Evolutionary conservation across 257 asterid genomes (phyloP), one percentile per base, ranked within the genome.

Genomic region (Vinca minor): DNA sequence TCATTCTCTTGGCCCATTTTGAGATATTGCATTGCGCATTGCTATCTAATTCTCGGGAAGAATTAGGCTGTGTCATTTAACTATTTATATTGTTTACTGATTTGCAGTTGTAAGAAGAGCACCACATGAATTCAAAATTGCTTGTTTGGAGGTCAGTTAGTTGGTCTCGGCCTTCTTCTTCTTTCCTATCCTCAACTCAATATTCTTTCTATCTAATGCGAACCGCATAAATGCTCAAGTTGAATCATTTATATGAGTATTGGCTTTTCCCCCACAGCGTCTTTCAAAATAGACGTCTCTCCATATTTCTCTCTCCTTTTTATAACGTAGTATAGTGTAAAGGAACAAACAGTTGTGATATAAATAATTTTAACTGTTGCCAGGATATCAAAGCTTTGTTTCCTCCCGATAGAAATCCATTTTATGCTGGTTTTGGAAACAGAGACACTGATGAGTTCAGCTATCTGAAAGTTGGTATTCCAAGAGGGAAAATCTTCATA

Each of bases 341-440:
- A 38, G 56, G 26, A 28, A 21, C 14, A 45, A 63, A 17, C 8
- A 21, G 29, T 18, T 53, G n/a, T n/a, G 5, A 52, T 64, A 15
- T 9, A 4, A 26, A 15, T 47, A 15, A 21, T 55, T 58, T 44
- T 20, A 42, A 29, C 61, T 20, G 1, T 62, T 53, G 26, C n/a
- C 73, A 79, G 84, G 95, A 74, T 62, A 87, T 92, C 74, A 89
- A 81, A 83, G 96, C 96, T 26, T 72, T 92, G 79, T 92, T 92
- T 78, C 97, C 98, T 69, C 76, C 77, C 18, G 91, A 79, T 74
- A 81, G 79, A 42, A 89, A 80, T 77, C 98, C 98, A 25, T 92
- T 92, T 72, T 92, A 92, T 79, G 98, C 98, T 73, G 98, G 98
- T 61, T 92, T 92, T 69, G 98, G 98, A 64, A 92, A 92, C 81